Evolutionary conservation across 2,329 filamentous ascomycete species (phyloP), one percentile per base, ranked within the genome.

Genomic region (Drechmeria coniospora): DNA sequence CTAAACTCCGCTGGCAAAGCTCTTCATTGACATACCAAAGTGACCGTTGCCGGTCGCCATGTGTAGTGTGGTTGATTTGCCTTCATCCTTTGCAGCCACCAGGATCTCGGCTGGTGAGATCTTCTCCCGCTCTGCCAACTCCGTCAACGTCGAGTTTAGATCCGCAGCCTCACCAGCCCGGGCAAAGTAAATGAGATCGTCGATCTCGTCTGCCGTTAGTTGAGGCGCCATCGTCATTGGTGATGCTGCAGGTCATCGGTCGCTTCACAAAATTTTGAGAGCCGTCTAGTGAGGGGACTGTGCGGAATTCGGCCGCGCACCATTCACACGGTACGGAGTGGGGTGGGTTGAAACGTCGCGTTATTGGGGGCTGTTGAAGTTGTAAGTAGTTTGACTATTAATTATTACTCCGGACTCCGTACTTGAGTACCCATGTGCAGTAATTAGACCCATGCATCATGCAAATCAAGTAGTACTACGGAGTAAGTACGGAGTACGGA

Each of bases 41-140:
- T 93, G 78, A 2, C 87, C 87, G 49, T 98, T 98, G 15, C 82
- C 90, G 15, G 82, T 75, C 6, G 86, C 83, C 71, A 92, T 94
- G 56, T 98, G 90, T 46, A 95, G 54, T 25, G 77, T 79, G 37
- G 84, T 92, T 31, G 81, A 79, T 37, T 76, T 80, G 39, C 75
- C 68, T 23, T 72, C 64, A 47, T 93, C 84, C 38, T 74, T 71
- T 15, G 79, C 79, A 10, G 70, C 68, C 27, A 65, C 52, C 25
- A 94, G 52, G 33, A 93, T 65, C 31, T 75, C 67, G n/a, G 68
- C 63, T 2, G 65, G 50, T 0, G 68, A 52, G 27, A 61, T 63
- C 32, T 58, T 63, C 47, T 83, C 72, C 32, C 75, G 66, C 38
- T 65, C 55, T 17, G 72, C 63, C 13, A 92, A 54, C 15, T 62